A percentile compares a stretch with the other conserved stretches of the same genome.
phyloP scores from a whole-genome alignment of 2,329 filamentous ascomycete genomes.

The Madurella fahalii region DNA sequence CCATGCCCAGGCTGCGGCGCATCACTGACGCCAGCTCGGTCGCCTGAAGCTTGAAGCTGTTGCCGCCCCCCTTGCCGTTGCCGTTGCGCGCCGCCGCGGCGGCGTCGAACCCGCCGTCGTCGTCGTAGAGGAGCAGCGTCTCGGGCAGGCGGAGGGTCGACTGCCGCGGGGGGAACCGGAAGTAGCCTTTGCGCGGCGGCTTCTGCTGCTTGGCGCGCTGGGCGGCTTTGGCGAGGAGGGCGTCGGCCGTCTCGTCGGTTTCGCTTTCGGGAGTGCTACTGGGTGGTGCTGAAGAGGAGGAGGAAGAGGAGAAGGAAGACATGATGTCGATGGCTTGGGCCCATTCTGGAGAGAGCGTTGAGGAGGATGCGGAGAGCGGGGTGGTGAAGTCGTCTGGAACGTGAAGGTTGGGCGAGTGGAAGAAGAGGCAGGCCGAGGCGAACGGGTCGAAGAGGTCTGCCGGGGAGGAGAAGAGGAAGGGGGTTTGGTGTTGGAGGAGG shows the following conservation, averaged over 20 bases:
- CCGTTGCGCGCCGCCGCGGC: neutral
- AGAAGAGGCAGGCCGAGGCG: constrained; percentile 55
- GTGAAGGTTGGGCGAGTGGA: constrained; percentile 48
- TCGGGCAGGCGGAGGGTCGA: constrained; percentile 49
- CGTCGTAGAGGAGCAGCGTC: constrained; percentile 46
- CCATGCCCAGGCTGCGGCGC: constrained; percentile 44
- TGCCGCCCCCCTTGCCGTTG: constrained; percentile 24
- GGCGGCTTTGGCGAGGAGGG: constrained; percentile 5
- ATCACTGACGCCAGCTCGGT: constrained; percentile 45
- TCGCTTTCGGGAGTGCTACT: neutral
- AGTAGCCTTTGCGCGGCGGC: constrained; percentile 37
- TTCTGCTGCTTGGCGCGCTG: neutral
- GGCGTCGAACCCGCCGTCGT: constrained; percentile 8
- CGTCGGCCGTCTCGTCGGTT: constrained; percentile 5
- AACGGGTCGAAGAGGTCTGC: constrained; percentile 56
- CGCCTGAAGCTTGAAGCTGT: constrained; percentile 47
- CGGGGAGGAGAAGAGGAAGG: constrained; percentile 46
- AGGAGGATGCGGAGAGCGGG: neutral
- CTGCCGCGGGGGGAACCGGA: constrained; percentile 45
- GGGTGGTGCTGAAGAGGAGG: neutral
- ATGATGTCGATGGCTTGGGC: constrained; percentile 14
- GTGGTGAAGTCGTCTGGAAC: constrained; percentile 42
- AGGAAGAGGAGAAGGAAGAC: neutral
- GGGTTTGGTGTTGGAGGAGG: constrained; percentile 34
- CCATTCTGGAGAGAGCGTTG: constrained; percentile 1